phyloP scores from a whole-genome alignment of 495 filamentous ascomycete genomes.

The Neurospora sp. region DNA sequence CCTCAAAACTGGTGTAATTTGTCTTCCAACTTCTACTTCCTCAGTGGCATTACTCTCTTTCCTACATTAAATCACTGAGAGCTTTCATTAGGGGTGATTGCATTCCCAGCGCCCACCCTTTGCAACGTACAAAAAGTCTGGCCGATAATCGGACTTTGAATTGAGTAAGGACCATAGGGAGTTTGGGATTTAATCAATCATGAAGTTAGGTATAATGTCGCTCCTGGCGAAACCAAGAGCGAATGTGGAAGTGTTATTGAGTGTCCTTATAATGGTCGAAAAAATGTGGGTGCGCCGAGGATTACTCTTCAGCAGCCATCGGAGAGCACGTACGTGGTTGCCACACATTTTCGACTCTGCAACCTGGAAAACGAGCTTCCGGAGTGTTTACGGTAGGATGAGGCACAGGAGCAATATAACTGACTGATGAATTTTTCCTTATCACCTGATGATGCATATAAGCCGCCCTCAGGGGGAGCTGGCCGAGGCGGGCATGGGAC shows the following conservation, averaged over 20 bases:
- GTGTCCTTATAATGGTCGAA: background rate
- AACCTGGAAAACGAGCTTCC: background rate
- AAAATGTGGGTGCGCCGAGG: background rate
- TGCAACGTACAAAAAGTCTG: background rate
- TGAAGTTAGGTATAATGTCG: accelerated
- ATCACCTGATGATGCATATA: background rate
- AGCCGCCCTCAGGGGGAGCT: background rate
- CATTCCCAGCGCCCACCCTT: background rate
- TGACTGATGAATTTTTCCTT: background rate
- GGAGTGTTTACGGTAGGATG: background rate
- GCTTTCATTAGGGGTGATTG: background rate
- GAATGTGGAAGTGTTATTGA: background rate
- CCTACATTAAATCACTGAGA: background rate
- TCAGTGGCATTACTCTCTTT: background rate
- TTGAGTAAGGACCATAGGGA: accelerated
- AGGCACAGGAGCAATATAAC: background rate
- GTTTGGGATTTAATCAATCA: background rate
- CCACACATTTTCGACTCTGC: background rate
- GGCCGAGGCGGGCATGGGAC: background rate
- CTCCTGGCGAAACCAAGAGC: background rate
- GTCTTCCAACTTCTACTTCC: background rate
- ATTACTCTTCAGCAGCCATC: too few species aligned
- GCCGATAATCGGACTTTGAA: background rate
- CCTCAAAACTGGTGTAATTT: background rate
- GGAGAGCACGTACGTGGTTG: background rate